Evolutionary conservation across 1,284 basidiomycete species (phyloP).

Genomic region (Farysia itapuensis): DNA sequence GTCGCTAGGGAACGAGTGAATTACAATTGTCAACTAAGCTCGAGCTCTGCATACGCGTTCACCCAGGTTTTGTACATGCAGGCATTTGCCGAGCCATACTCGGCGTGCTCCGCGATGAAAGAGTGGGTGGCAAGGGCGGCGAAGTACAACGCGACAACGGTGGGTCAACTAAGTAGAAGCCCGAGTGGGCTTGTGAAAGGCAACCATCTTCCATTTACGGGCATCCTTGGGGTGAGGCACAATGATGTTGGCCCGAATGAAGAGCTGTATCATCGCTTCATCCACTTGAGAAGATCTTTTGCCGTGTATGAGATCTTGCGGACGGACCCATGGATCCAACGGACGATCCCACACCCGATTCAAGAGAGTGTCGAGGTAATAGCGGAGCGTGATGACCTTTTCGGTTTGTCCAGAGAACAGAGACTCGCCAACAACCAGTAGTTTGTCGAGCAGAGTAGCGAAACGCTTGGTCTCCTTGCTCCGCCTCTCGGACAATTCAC

Average conservation of each 20-base stretch:
- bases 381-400: constrained; percentile 15
- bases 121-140: too few species aligned
- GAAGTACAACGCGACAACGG: too few species aligned
- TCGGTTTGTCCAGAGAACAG: constrained; percentile 12
- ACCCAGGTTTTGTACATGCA: too few species aligned
- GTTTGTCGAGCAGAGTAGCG: constrained; percentile 12
- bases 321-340: constrained; percentile 24
- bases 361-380: constrained; percentile 32
- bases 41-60: too few species aligned
- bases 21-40: too few species aligned
- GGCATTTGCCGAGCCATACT: too few species aligned
- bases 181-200: constrained; percentile 24
- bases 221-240: constrained; percentile 25
- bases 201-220: constrained; percentile 19
- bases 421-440: constrained; percentile 22
- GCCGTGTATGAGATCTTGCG: background rate
- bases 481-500: constrained; percentile 14
- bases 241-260: constrained; percentile 25
- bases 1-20: too few species aligned
- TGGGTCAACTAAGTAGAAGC: background rate
- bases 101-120: too few species aligned
- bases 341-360: constrained; percentile 34
- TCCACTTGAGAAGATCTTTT: constrained; percentile 20
- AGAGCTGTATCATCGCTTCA: constrained; percentile 39
- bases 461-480: constrained; percentile 9